A percentile compares a stretch with the other conserved stretches of the same genome.
Conservation (phyloP, 2,329 filamentous ascomycete genomes). For the Leptographium galeiforme region DNA sequence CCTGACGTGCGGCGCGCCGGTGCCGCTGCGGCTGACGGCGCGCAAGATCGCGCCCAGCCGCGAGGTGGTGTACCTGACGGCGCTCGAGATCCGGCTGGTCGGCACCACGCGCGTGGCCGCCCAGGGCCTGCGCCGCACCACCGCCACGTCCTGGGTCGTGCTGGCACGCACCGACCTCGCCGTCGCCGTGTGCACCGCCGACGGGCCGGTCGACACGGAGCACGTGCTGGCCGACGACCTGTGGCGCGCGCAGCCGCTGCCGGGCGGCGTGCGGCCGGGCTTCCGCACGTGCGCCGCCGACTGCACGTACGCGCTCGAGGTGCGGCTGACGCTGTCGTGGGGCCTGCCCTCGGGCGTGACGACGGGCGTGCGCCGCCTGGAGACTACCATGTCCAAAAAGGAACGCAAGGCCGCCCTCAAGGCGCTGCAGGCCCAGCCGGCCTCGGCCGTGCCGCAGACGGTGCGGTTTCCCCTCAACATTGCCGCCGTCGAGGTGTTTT, state of each 20-base stretch:
- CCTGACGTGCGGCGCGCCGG: constrained; percentile 73
- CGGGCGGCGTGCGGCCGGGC: constrained; percentile 74
- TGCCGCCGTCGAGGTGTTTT: constrained; percentile 63
- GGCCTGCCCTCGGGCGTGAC: constrained; percentile 34
- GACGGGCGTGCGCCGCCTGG: not conserved
- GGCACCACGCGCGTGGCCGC: constrained; percentile 69
- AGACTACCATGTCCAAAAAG: constrained; percentile 1
- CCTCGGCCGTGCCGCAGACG: constrained; percentile 42
- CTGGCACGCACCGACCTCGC: constrained; percentile 57
- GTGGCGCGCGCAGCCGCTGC: constrained; percentile 62
- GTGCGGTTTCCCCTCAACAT: constrained; percentile 70
- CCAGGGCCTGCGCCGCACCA: constrained; percentile 57
- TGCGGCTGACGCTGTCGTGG: constrained; percentile 67
- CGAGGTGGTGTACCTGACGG: constrained; percentile 62
- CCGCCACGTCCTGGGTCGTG: constrained; percentile 64
- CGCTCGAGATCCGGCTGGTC: constrained; percentile 69
- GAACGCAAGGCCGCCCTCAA: constrained; percentile 14
- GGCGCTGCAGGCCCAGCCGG: constrained; percentile 21
- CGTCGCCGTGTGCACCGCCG: constrained; percentile 51
- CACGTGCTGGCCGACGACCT: constrained; percentile 53
- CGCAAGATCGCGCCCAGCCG: constrained; percentile 59
- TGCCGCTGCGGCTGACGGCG: constrained; percentile 69
- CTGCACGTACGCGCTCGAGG: constrained; percentile 69
- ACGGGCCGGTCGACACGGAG: constrained; percentile 49
- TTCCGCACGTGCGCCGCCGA: constrained; percentile 84